A percentile compares a stretch with the other conserved stretches of the same genome.
These are phyloP conservation scores for Wallacemonas sp. DNA, from an alignment of 208 protist genomes.

Conservation along the genomic window DNA sequence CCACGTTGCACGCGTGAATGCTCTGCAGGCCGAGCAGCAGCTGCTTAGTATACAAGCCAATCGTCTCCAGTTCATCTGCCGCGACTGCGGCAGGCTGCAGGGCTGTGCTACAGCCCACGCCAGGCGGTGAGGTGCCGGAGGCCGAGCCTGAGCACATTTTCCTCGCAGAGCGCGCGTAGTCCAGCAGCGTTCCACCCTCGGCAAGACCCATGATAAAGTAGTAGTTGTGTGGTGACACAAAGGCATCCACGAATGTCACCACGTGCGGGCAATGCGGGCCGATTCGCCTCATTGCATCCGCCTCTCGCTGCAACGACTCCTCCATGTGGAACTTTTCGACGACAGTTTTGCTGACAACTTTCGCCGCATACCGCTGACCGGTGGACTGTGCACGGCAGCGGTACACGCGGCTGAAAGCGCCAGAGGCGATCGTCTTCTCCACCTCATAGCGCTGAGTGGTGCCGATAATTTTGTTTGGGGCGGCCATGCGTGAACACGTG, in stretches of 20 bases:
- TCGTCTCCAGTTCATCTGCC: constrained; percentile 3
- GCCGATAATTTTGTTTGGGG: constrained; percentile 47
- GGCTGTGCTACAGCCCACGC: not conserved
- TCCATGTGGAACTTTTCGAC: constrained; percentile 51
- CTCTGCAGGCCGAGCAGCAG: constrained; percentile 55
- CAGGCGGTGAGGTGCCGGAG: too few relatives aligned
- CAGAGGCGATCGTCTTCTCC: constrained; percentile 49
- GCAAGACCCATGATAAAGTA: constrained; percentile 82
- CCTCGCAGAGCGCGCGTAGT: constrained; percentile 20
- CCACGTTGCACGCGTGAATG: constrained; percentile 70
- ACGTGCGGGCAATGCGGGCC: constrained; percentile 45
- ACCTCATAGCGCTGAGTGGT: constrained; percentile 55
- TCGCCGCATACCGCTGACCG: constrained; percentile 50
- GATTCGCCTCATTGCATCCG: constrained; percentile 61
- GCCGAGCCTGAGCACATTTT: not conserved
- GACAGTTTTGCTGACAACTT: constrained; percentile 56
- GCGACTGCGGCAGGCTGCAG: not conserved
- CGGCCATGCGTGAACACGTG: not conserved
- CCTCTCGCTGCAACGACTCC: constrained; percentile 58
- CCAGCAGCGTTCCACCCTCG: constrained; percentile 75
- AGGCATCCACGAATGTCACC: constrained; percentile 62
- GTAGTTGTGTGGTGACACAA: constrained; percentile 74
- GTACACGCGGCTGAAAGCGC: constrained; percentile 86
- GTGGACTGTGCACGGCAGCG: constrained; percentile 46
- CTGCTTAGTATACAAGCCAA: constrained; percentile 54